Evolutionary conservation across 176 grass and related monocot species (phyloP).

Genomic region (Lolium multiflorum): DNA sequence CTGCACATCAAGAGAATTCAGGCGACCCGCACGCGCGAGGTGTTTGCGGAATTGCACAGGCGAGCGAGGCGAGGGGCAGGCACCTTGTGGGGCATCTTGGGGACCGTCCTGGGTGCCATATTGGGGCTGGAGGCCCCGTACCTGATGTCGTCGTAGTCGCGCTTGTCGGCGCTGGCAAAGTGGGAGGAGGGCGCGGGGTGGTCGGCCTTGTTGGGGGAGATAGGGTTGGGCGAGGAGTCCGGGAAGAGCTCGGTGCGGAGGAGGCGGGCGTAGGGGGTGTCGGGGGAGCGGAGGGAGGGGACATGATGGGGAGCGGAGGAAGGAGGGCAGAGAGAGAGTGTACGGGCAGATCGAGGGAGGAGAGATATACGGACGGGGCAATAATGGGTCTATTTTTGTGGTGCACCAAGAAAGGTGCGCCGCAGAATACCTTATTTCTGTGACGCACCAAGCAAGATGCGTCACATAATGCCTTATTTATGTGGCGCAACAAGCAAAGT

Average conservation of each 20-base stretch:
- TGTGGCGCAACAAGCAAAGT: too few relatives aligned
- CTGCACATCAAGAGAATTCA: conserved; percentile 14
- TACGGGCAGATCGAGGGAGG: too few relatives aligned
- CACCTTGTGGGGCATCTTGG: conserved; percentile 96
- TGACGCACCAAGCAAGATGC: too few relatives aligned
- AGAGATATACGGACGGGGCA: too few relatives aligned
- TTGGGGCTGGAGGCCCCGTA: conserved; percentile 49
- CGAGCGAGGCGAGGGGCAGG: neutral
- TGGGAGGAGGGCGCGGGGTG: conserved; percentile 70
- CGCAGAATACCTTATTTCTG: too few relatives aligned
- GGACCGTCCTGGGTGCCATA: conserved; percentile 76
- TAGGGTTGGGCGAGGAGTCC: conserved; percentile 41
- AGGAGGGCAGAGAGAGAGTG: too few relatives aligned
- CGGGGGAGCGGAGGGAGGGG: conserved; percentile 33
- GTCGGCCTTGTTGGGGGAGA: conserved; percentile 81
- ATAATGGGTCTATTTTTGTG: too few relatives aligned
- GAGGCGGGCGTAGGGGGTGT: conserved; percentile 73
- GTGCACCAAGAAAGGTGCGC: too few relatives aligned
- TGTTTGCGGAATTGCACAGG: conserved; percentile 17
- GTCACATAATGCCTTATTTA: too few relatives aligned
- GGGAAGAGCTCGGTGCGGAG: conserved; percentile 91
- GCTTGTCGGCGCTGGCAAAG: conserved; percentile 34
- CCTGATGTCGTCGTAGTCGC: conserved; percentile 24
- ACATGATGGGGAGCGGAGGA: too few relatives aligned
- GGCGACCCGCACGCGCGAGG: neutral